Conservation (phyloP, 768 basidiomycete genomes). For the Cystofilobasidium capitatum region DNA sequence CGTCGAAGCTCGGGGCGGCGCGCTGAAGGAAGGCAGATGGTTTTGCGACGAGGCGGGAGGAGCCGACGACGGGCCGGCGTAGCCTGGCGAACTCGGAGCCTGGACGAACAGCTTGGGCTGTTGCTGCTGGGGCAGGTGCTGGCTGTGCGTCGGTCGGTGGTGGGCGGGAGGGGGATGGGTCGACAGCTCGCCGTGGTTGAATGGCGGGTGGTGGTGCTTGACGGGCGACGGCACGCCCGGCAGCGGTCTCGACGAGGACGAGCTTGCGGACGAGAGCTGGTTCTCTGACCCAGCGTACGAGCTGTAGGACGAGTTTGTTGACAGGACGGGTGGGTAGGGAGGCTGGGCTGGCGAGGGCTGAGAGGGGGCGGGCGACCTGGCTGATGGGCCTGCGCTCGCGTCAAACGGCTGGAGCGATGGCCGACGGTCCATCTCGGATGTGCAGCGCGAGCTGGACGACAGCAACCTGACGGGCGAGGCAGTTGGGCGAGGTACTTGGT, state of each 20-base stretch:
- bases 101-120: slow-evolving; percentile 13
- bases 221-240: neutral
- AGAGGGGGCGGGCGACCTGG: neutral
- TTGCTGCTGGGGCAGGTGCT: neutral
- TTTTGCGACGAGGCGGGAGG: slow-evolving; percentile 1
- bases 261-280: neutral
- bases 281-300: neutral
- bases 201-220: neutral
- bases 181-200: neutral
- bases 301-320: neutral
- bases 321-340: neutral
- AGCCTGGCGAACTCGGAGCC: slow-evolving; percentile 9
- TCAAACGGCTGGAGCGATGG: neutral
- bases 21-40: neutral
- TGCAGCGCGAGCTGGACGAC: neutral
- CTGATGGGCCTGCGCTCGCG: neutral
- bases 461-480: too few relatives aligned
- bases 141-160: neutral
- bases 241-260: neutral
- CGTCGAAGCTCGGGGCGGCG: slow-evolving; percentile 19
- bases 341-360: neutral
- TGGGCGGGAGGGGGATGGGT: neutral
- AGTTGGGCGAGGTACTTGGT: too few relatives aligned
- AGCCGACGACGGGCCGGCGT: slow-evolving; percentile 14
- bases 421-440: neutral